These are phyloP conservation scores for Termitomyces sp. DNA, from an alignment of 768 basidiomycete genomes.

Conservation along the genomic window DNA sequence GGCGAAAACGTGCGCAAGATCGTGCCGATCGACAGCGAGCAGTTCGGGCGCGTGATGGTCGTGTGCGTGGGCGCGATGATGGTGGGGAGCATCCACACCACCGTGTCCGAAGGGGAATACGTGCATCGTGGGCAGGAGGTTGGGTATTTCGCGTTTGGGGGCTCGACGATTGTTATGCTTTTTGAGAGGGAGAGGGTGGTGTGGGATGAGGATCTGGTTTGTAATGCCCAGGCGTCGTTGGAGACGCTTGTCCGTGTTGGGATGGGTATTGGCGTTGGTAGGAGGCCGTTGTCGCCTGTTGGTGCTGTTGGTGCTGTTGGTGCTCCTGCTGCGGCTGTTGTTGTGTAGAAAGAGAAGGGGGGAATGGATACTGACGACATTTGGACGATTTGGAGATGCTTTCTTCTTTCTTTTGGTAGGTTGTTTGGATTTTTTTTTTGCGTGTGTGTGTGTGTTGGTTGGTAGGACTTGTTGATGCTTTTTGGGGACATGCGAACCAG, in stretches of 20 bases:
- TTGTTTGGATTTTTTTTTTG: too few species aligned
- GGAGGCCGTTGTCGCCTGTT: neutral
- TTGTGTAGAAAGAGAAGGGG: too few species aligned
- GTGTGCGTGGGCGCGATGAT: conserved; percentile 95
- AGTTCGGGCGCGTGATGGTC: conserved; percentile 89
- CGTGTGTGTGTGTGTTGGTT: too few species aligned
- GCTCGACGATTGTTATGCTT: conserved; percentile 86
- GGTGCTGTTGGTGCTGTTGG: too few species aligned
- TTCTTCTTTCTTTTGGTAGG: too few species aligned
- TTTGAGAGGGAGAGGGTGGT: conserved; percentile 82
- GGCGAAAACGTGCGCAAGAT: conserved; percentile 93
- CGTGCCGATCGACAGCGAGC: conserved; percentile 83
- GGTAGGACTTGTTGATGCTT: too few species aligned
- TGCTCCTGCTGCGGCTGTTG: too few species aligned
- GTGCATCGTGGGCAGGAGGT: conserved; percentile 87
- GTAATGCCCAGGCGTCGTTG: conserved; percentile 81
- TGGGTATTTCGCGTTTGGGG: conserved; percentile 85
- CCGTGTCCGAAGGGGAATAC: conserved; percentile 77
- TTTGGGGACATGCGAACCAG: too few species aligned
- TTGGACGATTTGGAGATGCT: too few species aligned
- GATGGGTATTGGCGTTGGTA: conserved; percentile 68
- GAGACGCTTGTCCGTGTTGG: conserved; percentile 89
- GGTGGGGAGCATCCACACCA: conserved; percentile 87
- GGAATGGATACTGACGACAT: too few species aligned
- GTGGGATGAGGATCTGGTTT: conserved; percentile 89